Conservation (phyloP, 768 basidiomycete genomes). For the Naganishia onofrii region DNA sequence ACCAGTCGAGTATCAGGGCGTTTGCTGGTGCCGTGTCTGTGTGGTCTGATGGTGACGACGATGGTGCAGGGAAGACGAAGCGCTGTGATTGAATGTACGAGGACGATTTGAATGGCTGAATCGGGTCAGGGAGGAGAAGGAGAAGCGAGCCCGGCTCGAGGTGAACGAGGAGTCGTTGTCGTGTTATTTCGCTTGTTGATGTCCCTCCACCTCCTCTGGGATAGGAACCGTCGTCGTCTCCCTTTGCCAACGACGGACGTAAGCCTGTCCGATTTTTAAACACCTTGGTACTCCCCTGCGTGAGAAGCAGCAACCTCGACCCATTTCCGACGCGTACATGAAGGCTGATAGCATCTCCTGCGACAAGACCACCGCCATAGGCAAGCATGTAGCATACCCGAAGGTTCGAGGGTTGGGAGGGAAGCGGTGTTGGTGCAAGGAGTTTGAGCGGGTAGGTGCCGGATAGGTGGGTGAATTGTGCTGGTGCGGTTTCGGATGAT, state of each 20-base stretch:
- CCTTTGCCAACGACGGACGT: conserved; percentile 45
- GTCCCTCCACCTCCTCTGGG: not conserved
- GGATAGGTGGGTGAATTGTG: conserved; percentile 66
- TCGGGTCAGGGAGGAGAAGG: conserved; percentile 84
- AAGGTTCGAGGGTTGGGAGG: conserved; percentile 55
- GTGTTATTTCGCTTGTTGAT: conserved; percentile 53
- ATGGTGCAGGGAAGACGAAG: conserved; percentile 61
- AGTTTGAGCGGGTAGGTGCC: conserved; percentile 86
- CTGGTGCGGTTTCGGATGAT: not conserved
- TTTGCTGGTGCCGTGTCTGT: conserved; percentile 55
- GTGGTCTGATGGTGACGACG: conserved; percentile 36
- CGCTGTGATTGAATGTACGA: conserved; percentile 79
- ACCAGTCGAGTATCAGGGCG: conserved; percentile 79
- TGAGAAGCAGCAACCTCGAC: conserved; percentile 68
- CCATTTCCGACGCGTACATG: conserved; percentile 61
- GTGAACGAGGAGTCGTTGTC: conserved; percentile 63
- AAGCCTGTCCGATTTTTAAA: conserved; percentile 71
- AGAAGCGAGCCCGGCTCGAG: conserved; percentile 62
- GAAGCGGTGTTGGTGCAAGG: conserved; percentile 64
- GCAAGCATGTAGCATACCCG: conserved; percentile 74
- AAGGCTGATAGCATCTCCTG: conserved; percentile 72
- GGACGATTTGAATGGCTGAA: conserved; percentile 83
- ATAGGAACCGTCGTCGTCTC: conserved; percentile 27
- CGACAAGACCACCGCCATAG: conserved; percentile 89
- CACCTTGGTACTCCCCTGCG: conserved; percentile 89